Evolutionary conservation across 768 basidiomycete genomes (phyloP).

Genomic region (Agaricus blazei): DNA sequence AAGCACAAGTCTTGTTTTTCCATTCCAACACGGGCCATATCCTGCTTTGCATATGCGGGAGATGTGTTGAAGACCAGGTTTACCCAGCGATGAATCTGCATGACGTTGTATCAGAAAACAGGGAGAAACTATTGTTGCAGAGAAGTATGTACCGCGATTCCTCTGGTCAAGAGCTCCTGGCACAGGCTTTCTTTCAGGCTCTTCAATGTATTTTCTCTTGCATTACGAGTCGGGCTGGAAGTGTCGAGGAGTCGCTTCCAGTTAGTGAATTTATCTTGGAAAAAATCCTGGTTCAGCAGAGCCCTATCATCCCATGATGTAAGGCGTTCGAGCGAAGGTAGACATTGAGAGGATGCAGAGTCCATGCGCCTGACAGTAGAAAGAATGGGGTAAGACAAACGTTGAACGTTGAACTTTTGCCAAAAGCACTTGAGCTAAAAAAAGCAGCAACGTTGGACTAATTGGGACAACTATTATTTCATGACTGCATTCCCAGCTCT

Average conservation of each 20-base stretch:
- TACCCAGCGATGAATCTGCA: slow-evolving; percentile 3
- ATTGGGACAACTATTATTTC: background rate
- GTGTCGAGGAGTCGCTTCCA: background rate
- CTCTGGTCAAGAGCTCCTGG: background rate
- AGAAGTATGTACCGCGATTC: background rate
- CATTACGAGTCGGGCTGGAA: background rate
- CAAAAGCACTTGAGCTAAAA: background rate
- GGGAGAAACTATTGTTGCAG: background rate
- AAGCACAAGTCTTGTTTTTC: background rate
- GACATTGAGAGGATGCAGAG: background rate
- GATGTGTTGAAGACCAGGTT: slow-evolving; percentile 3
- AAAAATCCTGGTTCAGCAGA: background rate
- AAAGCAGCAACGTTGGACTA: background rate
- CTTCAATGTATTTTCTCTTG: no score
- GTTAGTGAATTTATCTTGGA: slow-evolving; percentile 1
- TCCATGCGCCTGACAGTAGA: background rate
- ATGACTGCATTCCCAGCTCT: background rate
- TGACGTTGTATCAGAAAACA: background rate
- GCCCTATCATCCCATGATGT: slow-evolving; percentile 1
- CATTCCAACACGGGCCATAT: background rate
- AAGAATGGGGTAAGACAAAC: background rate
- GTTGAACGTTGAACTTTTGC: background rate
- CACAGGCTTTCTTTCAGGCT: background rate
- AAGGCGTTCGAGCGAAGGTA: background rate
- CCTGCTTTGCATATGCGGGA: background rate